Conservation (phyloP, 2,329 filamentous ascomycete genomes). For the Phaeosphaeria sp. region DNA sequence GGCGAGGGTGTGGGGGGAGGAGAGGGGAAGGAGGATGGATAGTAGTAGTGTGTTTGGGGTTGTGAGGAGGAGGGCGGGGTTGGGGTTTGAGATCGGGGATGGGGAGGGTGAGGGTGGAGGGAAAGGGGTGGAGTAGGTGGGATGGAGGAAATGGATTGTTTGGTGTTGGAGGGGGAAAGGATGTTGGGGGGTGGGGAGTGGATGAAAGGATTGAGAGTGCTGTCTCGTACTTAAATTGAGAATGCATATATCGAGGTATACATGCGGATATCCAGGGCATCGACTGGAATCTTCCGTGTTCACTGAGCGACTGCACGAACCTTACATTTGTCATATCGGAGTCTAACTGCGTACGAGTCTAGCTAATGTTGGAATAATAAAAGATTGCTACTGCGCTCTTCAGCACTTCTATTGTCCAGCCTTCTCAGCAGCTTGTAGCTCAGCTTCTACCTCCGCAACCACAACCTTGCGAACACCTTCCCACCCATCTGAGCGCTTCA, state of each 20-base stretch:
- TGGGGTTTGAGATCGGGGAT: slow-evolving; percentile 54
- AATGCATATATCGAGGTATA: too few species aligned
- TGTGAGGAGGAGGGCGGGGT: slow-evolving; percentile 52
- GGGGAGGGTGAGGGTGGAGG: slow-evolving; percentile 32
- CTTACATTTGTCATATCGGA: too few species aligned
- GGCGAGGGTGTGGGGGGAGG: slow-evolving; percentile 50
- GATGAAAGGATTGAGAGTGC: too few species aligned
- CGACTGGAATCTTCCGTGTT: too few species aligned
- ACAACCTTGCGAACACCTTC: slow-evolving; percentile 78
- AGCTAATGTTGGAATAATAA: too few species aligned
- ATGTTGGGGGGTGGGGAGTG: too few species aligned
- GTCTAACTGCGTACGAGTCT: too few species aligned
- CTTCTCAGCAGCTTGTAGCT: slow-evolving; percentile 41
- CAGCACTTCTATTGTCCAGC: slow-evolving; percentile 17
- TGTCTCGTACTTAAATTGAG: too few species aligned
- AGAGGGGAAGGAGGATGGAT: slow-evolving; percentile 51
- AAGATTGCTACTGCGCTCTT: too few species aligned
- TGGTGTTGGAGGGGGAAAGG: not conserved
- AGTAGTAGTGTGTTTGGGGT: slow-evolving; percentile 61
- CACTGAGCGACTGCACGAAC: too few species aligned
- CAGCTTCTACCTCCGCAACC: slow-evolving; percentile 70
- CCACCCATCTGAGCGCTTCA: slow-evolving; percentile 72
- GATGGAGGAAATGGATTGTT: not conserved
- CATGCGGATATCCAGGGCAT: too few species aligned
- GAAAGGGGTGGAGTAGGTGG: not conserved